A percentile compares a stretch with the other conserved stretches of the same genome.
Evolutionary conservation across 2,329 filamentous ascomycete species (phyloP).

Genomic region (Metarhizium guizhouense): DNA sequence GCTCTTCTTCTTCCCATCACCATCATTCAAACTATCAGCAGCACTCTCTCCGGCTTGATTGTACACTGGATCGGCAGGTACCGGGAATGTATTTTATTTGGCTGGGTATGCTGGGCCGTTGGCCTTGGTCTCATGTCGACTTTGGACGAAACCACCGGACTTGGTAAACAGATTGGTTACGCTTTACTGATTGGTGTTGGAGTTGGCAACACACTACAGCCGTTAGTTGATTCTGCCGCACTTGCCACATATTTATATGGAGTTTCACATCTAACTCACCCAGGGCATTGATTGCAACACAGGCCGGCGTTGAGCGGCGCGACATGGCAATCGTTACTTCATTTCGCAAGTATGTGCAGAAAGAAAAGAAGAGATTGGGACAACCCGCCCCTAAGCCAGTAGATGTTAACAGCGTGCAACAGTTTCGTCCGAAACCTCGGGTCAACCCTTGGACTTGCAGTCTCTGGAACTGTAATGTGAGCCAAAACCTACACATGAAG

Average conservation of each 20-base stretch:
- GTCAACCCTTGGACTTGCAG: conserved; percentile 28
- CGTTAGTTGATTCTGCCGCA: conserved; percentile 20
- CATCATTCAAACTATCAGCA: conserved; percentile 35
- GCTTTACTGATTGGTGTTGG: conserved; percentile 41
- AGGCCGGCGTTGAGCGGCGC: conserved; percentile 43
- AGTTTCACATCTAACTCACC: not conserved
- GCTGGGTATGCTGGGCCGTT: conserved; percentile 42
- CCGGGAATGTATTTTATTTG: conserved; percentile 43
- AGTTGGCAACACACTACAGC: conserved; percentile 43
- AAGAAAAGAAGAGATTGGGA: too few species aligned
- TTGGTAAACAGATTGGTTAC: conserved; percentile 47
- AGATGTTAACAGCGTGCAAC: not conserved
- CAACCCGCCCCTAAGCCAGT: not conserved
- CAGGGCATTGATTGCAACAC: conserved; percentile 41
- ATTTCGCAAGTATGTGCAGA: conserved; percentile 29
- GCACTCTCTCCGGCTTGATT: conserved; percentile 41
- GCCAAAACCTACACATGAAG: conserved; percentile 1
- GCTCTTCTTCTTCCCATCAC: conserved; percentile 33
- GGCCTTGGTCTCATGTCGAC: conserved; percentile 45
- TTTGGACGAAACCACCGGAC: conserved; percentile 33
- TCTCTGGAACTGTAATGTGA: conserved; percentile 29
- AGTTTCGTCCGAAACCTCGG: conserved; percentile 32
- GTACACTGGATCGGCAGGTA: conserved; percentile 45
- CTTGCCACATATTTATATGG: too few species aligned
- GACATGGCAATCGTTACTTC: conserved; percentile 36